Base-by-base conservation (phyloP, 2,329 filamentous ascomycete species). In the Exophiala alcalophila region DNA sequence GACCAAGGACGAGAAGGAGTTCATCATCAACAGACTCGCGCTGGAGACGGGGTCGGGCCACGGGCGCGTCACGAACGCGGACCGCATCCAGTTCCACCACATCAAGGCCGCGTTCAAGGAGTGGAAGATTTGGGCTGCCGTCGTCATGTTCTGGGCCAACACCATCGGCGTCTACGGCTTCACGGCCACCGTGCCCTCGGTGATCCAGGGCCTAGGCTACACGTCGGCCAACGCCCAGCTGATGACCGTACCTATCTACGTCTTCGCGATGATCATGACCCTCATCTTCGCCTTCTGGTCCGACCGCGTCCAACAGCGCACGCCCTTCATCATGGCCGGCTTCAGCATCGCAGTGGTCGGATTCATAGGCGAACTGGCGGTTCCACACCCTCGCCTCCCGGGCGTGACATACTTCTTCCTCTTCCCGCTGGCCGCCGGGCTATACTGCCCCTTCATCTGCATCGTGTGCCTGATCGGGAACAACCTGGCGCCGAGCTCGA, bases 401-500 rank as follows among this genome's bases (percentile, higher is more conserved):
- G 78, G 79, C 0, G 45, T 61, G 32, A 50, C 58, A 15, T 61
- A 59, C 29, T 53, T 57, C 37, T 52, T 52, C 32, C 52, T 62
- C 29, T 58, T 57, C 40, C 44, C 59, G 18, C 77, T 79, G 0
- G 78, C 79, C 0, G 79, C 74, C 0, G 83, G 83, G 0, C 84
- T 86, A 48, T 86, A 84, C 57, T 80, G 81, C 0, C 74, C 78
- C 0, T 47, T 53, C 26, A 74, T 71, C 19, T 50, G 63, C 0
- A 80, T 80, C 0, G 67, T 86, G 0, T 80, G 77, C 1, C 85
- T 83, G 81, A 78, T 82, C 0, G 81, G 81, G 2, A 84, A 84
- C 60, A 86, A 86, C 45, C 78, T 86, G 0, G 81, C 78, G 0
- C 80, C 81, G 0, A 81, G 84, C 61, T 84, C 80, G 0, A 86